Evolutionary conservation across 345 rosid genomes (phyloP).

Genomic region (Sapria himalayana): DNA sequence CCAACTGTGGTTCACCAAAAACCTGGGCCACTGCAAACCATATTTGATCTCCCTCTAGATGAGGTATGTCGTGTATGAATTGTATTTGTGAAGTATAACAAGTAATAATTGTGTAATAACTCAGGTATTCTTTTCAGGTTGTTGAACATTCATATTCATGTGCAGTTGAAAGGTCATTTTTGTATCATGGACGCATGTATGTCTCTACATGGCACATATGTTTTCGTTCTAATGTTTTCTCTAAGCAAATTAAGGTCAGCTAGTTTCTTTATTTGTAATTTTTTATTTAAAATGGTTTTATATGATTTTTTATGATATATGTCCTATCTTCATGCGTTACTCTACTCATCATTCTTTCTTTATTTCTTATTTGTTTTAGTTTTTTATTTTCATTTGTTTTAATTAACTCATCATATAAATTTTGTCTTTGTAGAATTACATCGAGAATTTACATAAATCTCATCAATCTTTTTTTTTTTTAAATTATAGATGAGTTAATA

Average conservation of each 20-base stretch:
- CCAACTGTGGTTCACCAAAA: constrained; percentile 90
- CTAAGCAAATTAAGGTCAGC: constrained; percentile 96
- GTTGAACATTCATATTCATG: constrained; percentile 84
- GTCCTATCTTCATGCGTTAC: no score
- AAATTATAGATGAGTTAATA: no score
- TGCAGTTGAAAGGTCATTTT: constrained; percentile 92
- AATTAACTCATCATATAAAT: no score
- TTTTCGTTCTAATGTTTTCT: constrained; percentile 94
- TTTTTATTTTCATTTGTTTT: no score
- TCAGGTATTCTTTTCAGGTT: constrained; percentile 57
- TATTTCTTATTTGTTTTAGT: no score
- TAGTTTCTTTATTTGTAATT: constrained; percentile 1
- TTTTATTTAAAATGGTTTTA: no score
- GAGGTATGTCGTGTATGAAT: constrained; percentile 30
- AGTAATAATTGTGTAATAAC: constrained; percentile 4
- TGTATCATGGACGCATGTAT: constrained; percentile 97
- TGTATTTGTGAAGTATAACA: constrained; percentile 8
- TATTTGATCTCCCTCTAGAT: constrained; percentile 71
- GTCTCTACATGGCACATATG: constrained; percentile 97
- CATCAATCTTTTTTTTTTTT: no score
- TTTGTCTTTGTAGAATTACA: no score
- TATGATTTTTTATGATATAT: no score
- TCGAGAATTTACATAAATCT: no score
- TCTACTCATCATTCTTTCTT: no score
- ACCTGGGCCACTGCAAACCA: constrained; percentile 90